These are phyloP conservation scores for Sarocladiaceae sp. DNA, from an alignment of 2,329 filamentous ascomycete genomes.

Conservation along the genomic window DNA sequence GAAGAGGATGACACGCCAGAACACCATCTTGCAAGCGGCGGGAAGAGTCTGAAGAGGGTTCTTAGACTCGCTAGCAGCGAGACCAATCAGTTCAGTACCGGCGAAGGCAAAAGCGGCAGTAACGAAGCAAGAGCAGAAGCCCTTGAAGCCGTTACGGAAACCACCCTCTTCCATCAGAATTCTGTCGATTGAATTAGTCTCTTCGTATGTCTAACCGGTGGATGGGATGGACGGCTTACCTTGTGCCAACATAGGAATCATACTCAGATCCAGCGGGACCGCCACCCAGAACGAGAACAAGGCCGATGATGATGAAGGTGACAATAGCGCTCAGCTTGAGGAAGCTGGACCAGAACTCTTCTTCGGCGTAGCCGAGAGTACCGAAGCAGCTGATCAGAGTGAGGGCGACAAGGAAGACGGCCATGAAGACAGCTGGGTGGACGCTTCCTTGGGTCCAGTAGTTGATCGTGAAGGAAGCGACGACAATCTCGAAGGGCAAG, in stretches of 20 bases:
- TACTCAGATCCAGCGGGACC: conserved; percentile 44
- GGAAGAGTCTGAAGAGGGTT: conserved; percentile 71
- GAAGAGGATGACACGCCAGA: conserved; percentile 51
- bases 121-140: conserved; percentile 65
- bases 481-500: conserved; percentile 42
- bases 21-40: conserved; percentile 74
- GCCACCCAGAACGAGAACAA: conserved; percentile 54
- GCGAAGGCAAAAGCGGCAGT: conserved; percentile 68
- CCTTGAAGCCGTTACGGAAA: conserved; percentile 69
- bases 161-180: conserved; percentile 42
- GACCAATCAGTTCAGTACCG: conserved; percentile 66
- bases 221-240: conserved; percentile 20
- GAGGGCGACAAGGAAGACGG: conserved; percentile 46
- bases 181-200: not conserved
- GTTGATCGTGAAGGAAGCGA: conserved; percentile 41
- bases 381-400: conserved; percentile 51
- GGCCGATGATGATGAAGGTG: conserved; percentile 57
- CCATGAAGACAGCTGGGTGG: conserved; percentile 46
- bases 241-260: conserved; percentile 41
- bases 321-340: conserved; percentile 52
- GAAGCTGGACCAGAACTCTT: conserved; percentile 53
- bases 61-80: conserved; percentile 63
- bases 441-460: conserved; percentile 39
- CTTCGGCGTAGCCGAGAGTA: conserved; percentile 48
- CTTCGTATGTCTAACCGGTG: not conserved